These are phyloP conservation scores for Leishmania lainsoni DNA, from an alignment of 208 protist species.

Conservation along the genomic window DNA sequence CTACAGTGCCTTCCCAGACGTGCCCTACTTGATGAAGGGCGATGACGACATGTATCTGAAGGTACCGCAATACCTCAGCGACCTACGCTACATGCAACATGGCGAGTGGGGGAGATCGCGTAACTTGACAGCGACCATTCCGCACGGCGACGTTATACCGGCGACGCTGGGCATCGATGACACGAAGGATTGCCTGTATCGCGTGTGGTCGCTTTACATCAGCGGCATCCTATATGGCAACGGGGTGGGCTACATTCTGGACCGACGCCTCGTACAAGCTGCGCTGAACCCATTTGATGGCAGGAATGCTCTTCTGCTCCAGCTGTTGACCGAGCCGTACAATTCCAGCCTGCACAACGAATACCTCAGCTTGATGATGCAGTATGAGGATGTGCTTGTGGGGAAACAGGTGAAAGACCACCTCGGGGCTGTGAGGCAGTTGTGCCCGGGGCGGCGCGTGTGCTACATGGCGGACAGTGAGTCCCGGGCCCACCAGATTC, in stretches of 20 bases:
- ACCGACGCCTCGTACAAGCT: neutral
- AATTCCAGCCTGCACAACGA: neutral
- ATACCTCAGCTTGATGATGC: neutral
- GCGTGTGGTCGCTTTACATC: neutral
- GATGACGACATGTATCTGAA: conserved; percentile 57
- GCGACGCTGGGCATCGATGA: neutral
- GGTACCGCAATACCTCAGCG: conserved; percentile 53
- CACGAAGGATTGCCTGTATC: neutral
- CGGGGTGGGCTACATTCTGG: neutral
- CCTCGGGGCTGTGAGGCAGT: too few relatives aligned
- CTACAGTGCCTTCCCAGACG: too few relatives aligned
- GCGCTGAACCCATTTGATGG: neutral
- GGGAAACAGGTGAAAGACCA: too few relatives aligned
- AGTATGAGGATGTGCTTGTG: too few relatives aligned
- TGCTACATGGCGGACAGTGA: too few relatives aligned
- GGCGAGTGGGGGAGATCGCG: neutral
- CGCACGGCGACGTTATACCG: neutral
- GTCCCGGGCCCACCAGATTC: too few relatives aligned
- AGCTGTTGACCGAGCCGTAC: neutral
- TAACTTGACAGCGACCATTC: neutral
- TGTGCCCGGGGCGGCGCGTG: too few relatives aligned
- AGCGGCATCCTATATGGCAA: neutral
- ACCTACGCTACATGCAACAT: conserved; percentile 15
- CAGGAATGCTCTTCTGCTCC: neutral
- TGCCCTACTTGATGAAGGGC: conserved; percentile 46